These are phyloP conservation scores for Russula olivacea DNA, from an alignment of 768 basidiomycete species.

Conservation along the genomic window DNA sequence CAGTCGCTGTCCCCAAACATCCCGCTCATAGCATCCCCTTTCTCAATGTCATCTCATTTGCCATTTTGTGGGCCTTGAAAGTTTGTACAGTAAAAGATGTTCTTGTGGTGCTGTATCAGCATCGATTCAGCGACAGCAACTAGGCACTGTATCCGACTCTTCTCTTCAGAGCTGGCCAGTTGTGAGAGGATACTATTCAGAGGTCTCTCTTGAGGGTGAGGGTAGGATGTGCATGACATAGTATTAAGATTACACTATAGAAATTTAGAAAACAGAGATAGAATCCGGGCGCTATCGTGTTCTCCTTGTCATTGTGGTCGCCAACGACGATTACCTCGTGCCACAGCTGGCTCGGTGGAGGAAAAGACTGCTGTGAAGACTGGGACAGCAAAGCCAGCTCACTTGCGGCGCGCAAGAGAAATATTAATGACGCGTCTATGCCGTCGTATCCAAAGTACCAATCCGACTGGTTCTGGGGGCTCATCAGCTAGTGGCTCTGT, in stretches of 20 bases:
- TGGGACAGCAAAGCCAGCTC: slow-evolving; percentile 24
- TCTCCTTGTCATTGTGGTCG: slow-evolving; percentile 57
- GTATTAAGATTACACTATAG: neutral
- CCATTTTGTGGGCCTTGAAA: neutral
- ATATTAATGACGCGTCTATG: slow-evolving; percentile 37
- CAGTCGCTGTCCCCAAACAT: neutral
- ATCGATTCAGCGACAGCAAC: neutral
- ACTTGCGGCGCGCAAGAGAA: slow-evolving; percentile 36
- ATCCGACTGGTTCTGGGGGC: slow-evolving; percentile 26
- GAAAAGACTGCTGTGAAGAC: slow-evolving; percentile 13
- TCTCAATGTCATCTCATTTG: neutral
- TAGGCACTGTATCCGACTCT: neutral
- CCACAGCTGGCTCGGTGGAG: slow-evolving; percentile 13
- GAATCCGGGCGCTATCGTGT: slow-evolving; percentile 43
- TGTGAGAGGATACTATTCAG: too few relatives aligned
- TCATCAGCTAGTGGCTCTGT: slow-evolving; percentile 19
- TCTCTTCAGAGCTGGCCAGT: neutral
- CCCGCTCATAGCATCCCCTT: neutral
- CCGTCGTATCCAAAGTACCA: slow-evolving; percentile 35
- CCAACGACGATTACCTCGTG: slow-evolving; percentile 41
- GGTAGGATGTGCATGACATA: neutral
- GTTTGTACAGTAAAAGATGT: neutral
- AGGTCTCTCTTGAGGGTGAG: neutral
- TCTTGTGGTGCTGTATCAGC: neutral
- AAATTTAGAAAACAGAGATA: neutral